Percentiles rank a stretch among this genome's conserved stretches.
Conservation (phyloP, 2,329 filamentous ascomycete species). For the Apiospora kogelbergensis region DNA sequence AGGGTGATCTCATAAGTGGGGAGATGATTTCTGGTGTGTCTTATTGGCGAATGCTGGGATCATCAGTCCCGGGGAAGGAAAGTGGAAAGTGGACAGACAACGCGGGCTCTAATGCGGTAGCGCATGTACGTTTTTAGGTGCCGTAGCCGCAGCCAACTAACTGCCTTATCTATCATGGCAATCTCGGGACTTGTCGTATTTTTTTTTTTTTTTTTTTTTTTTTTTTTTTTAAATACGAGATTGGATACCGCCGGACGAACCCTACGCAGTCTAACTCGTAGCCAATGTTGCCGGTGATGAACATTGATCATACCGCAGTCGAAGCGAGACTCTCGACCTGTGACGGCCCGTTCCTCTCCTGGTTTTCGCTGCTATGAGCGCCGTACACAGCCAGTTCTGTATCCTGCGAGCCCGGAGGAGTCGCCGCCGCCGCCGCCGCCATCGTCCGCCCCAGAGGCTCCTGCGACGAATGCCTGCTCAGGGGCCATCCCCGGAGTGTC, state of each 20-base stretch:
- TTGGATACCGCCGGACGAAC: too few relatives aligned
- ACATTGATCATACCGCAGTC: neutral
- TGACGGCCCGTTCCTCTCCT: neutral
- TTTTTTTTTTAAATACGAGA: too few relatives aligned
- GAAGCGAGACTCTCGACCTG: neutral
- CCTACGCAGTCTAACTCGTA: too few relatives aligned
- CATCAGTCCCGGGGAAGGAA: neutral
- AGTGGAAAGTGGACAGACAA: neutral
- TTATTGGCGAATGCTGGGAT: neutral
- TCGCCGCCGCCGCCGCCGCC: neutral
- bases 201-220: too few relatives aligned
- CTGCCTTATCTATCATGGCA: too few relatives aligned
- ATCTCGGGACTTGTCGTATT: too few relatives aligned
- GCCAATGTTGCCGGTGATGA: neutral
- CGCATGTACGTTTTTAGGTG: neutral
- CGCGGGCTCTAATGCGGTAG: neutral
- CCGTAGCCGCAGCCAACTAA: too few relatives aligned
- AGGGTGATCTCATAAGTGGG: constrained; percentile 1
- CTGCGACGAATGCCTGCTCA: neutral
- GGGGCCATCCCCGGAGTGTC: neutral
- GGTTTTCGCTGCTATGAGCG: neutral
- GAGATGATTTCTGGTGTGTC: neutral
- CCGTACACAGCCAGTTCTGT: neutral
- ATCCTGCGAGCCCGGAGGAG: neutral
- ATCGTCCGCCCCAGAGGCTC: neutral